phyloP scores from a whole-genome alignment of 73 alveolate species.

The Symbiodinium pilosum region DNA sequence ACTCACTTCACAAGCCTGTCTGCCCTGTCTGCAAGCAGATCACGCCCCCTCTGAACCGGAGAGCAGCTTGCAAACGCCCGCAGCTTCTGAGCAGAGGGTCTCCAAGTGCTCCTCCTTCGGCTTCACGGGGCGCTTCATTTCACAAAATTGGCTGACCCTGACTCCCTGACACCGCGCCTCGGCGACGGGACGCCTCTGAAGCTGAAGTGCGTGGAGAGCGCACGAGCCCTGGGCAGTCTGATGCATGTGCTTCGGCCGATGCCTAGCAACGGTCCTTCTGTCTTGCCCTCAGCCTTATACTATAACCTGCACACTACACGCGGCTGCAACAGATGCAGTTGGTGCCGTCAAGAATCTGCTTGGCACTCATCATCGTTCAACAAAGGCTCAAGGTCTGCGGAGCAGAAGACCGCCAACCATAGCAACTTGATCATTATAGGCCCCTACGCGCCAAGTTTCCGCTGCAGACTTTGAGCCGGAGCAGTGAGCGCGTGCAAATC shows the following conservation, averaged over 20 bases:
- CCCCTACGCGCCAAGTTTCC: neutral
- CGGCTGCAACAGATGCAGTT: neutral
- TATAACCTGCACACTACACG: neutral
- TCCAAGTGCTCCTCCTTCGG: neutral
- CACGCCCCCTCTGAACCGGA: neutral
- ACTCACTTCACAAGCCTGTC: too few species aligned
- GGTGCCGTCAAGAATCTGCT: neutral
- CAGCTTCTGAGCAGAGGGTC: neutral
- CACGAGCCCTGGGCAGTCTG: neutral
- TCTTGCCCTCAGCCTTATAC: neutral
- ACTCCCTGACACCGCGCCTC: neutral
- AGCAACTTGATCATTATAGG: neutral
- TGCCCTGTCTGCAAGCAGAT: neutral
- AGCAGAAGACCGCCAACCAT: neutral
- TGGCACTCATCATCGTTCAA: neutral
- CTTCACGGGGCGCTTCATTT: neutral
- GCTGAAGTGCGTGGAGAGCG: neutral
- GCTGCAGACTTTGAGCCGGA: neutral
- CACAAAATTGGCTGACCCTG: neutral
- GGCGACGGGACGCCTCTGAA: neutral
- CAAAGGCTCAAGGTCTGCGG: neutral
- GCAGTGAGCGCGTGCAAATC: too few species aligned
- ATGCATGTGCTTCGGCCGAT: too few species aligned
- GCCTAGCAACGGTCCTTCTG: neutral
- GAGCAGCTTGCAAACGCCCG: neutral